Evolutionary conservation across 1,284 basidiomycete genomes (phyloP), one percentile per base, ranked within the genome.

Genomic region (Ganoderma lingzhi): DNA sequence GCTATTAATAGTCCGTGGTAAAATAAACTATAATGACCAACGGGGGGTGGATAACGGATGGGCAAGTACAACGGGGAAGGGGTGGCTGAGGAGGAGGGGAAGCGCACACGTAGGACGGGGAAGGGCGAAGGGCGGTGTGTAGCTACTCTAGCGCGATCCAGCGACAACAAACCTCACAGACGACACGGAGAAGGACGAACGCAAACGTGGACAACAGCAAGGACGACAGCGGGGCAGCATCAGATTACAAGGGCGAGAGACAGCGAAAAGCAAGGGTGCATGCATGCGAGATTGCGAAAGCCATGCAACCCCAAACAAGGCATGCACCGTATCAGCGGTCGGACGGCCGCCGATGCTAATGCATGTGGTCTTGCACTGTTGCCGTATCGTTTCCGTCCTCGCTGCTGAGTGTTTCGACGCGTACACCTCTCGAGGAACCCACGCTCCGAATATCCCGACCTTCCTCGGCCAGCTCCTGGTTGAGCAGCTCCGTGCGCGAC

Each of bases 381-480:
- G 86, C 87, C 68, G 84, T 86, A 72, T 83, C 82, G 72, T 88
- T 89, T 67, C 84, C 87, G 72, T 83, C 82, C 70, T 89, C 90
- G 76, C 86, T 86, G 76, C 86, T 61, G 68, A 88, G 78, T 70
- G 90, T 90, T 79, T 94, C 92, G 69, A 95, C 91, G 75, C 83
- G 86, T 66, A 93, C 92, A 53, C 91, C 93, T 76, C 93, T 85
- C 74, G 90, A 91, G 51, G 90, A 92, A 74, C 88, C 84, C 37
- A 95, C 93, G 78, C 92, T 94, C 75, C 92, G 83, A 63, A 95
- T 92, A 78, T 94, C 93, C 72, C 92, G 83, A 32, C 93, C 93
- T 79, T 95, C 93, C 79, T 94, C 93, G 23, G 92, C 93, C 62
- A 95, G 80, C 80, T 94, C 91, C 71, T 89, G 84, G 76, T 84